Evolutionary conservation across 345 rosid species (phyloP).

Genomic region (Tarenaya hassleriana): DNA sequence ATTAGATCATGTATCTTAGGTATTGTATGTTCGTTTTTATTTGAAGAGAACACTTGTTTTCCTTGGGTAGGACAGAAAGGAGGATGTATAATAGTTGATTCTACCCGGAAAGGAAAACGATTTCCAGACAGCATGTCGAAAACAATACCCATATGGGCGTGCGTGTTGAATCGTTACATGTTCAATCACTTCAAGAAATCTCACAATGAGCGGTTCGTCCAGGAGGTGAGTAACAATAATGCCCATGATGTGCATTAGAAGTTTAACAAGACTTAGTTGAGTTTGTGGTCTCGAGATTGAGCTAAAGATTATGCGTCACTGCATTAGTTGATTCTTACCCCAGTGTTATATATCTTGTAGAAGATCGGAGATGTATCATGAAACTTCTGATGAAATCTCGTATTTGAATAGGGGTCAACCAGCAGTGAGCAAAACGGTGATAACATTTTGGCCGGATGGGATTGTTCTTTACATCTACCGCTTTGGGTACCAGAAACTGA

Average conservation of each 20-base stretch:
- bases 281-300: too few relatives aligned
- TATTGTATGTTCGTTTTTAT: constrained; percentile 5
- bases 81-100: constrained; percentile 83
- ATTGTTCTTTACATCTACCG: constrained; percentile 86
- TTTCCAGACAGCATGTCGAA: constrained; percentile 98
- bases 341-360: not conserved
- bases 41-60: constrained; percentile 8
- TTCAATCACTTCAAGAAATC: constrained; percentile 31
- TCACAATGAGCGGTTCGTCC: constrained; percentile 21
- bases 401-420: constrained; percentile 27
- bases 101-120: constrained; percentile 82
- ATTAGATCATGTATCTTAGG: not conserved
- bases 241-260: not conserved
- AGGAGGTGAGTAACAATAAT: constrained; percentile 42
- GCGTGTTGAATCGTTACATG: constrained; percentile 69
- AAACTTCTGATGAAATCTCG: not conserved
- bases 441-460: constrained; percentile 44
- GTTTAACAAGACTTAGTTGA: too few relatives aligned
- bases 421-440: constrained; percentile 20
- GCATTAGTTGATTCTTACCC: too few relatives aligned
- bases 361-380: too few relatives aligned
- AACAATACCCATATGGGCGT: constrained; percentile 91
- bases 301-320: too few relatives aligned
- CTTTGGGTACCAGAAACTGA: constrained; percentile 82
- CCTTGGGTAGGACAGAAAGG: constrained; percentile 70